Conservation (phyloP, 192 early-diverging fungal genomes). For the Entomortierella chlamydospora region DNA sequence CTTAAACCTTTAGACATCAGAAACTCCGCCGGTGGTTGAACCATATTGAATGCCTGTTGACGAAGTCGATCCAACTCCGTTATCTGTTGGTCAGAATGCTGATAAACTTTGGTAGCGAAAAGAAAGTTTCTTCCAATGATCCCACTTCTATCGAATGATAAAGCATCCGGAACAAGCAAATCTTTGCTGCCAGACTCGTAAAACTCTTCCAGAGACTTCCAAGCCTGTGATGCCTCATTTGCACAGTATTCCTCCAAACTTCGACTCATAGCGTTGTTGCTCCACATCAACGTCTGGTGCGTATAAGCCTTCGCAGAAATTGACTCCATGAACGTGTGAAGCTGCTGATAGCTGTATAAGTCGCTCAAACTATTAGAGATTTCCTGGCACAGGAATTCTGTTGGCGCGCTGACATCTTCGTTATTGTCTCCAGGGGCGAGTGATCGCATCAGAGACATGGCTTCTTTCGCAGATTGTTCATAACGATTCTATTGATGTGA, state of each 20-base stretch:
- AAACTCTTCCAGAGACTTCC: constrained; percentile 33
- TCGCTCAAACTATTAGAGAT: constrained; percentile 31
- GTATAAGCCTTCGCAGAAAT: constrained; percentile 20
- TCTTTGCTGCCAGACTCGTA: constrained; percentile 6
- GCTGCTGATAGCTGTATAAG: constrained; percentile 37
- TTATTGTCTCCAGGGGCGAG: not conserved
- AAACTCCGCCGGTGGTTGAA: constrained; percentile 28
- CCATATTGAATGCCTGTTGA: constrained; percentile 10
- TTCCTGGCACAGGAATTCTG: constrained; percentile 32
- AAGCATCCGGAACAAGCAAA: not conserved
- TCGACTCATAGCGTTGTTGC: constrained; percentile 15
- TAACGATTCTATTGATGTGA: constrained; percentile 33
- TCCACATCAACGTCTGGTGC: constrained; percentile 33
- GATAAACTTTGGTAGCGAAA: constrained; percentile 35
- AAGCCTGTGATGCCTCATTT: constrained; percentile 19
- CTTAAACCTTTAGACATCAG: constrained; percentile 15
- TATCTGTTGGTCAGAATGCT: not conserved
- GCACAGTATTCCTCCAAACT: constrained; percentile 25
- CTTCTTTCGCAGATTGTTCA: constrained; percentile 33
- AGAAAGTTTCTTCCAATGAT: constrained; percentile 21
- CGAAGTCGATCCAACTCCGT: constrained; percentile 19
- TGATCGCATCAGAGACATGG: constrained; percentile 11
- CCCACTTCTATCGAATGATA: constrained; percentile 12
- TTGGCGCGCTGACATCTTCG: constrained; percentile 11
- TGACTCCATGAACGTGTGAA: constrained; percentile 40